Base-by-base conservation (phyloP, 2,329 filamentous ascomycete genomes). In the Pseudocercospora macadamiae region DNA sequence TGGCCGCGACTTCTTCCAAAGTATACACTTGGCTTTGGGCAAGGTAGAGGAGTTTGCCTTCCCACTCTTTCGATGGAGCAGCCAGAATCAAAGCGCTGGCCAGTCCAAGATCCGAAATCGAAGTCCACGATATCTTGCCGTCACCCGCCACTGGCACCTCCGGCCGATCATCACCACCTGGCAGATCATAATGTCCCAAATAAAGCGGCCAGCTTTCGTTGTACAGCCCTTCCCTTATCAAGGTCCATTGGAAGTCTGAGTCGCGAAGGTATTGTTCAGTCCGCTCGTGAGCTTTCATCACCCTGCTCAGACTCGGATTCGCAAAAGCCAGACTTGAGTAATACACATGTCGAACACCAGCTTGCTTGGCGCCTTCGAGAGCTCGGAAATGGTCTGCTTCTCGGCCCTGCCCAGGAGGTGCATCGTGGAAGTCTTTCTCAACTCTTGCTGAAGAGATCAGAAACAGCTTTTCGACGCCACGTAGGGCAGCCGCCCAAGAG, bases 171-270 rank as follows among this genome's bases (percentile, higher is more conserved):
- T 80, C 77, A 2, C 69, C 59, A 6, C 37, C 37, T 5, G 62
- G 51, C 7, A 71, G 49, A 10, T 73, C 73, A 48, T 75, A 80
- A 54, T 80, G 77, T 0, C 79, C 78, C 18, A 80, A 72, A 59
- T 80, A 80, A 18, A 80, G 63, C 5, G 77, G 78, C 79, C 79
- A 81, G 54, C 71, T 75, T 66, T 80, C 77, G 45, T 76, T 78
- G 55, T 80, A 63, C 55, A 80, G 53, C 0, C 79, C 78, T 58
- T 80, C 76, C 0, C 78, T 66, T 0, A 81, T 66, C 4, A 79
- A 65, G 0, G 77, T 79, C 4, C 70, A 73, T 8, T 61, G 39
- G 18, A 71, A 42, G 3, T 69, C 64, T 18, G 23, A 30, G 18
- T 64, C 25, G 28, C 55, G 48, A 52, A 81, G 62, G 48, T 76